Evolutionary conservation across 192 early-diverging fungal genomes (phyloP), one percentile per base, ranked within the genome.

Genomic region (Coemansia sp.): DNA sequence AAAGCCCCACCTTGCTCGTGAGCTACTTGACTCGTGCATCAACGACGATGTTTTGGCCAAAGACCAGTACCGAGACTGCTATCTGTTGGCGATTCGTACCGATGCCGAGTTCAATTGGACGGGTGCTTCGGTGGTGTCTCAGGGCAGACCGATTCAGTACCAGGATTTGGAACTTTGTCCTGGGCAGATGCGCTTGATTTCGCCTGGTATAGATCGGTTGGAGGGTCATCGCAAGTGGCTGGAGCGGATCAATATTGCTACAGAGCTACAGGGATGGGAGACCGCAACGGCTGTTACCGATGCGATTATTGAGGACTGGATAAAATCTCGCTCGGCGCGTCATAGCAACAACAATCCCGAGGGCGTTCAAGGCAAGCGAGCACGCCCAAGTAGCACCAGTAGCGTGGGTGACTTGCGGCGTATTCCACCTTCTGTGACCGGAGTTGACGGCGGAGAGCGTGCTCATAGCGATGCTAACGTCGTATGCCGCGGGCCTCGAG

Each of bases 11-110:
- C 57, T 72, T 23, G 82, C 87, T 18, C 63, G 76, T 13, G 71
- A 75, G 56, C 73, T 89, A 14, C 74, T 92, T 0, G 50, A 71
- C n/a, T 73, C 87, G 2, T 87, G 86, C 50, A 69, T 85, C 38
- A 55, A 69, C 8, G 69, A 71, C 33, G 70, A 79, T 8, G 65
- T 34, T 31, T 45, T 80, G 38, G 21, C 56, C 5, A 42, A 51
- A 2, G 56, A 73, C 16, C 23, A 57, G 21, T 63, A 64, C 42
- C 28, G 39, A 21, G 43, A 59, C 59, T 76, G 66, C 74, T 84
- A 84, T 43, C 39, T 84, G 59, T 62, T 84, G 14, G 63, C 79
- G 9, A 56, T 84, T 8, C 71, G 74, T 35, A 79, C 82, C 0
- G 74, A 79, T 26, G 70, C 71, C 24, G 74, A 74, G 37, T 74